Percentiles rank a stretch among this genome's conserved stretches.
These are phyloP conservation scores for Malus hybrid DNA, from an alignment of 331 rosid species.

Conservation along the genomic window DNA sequence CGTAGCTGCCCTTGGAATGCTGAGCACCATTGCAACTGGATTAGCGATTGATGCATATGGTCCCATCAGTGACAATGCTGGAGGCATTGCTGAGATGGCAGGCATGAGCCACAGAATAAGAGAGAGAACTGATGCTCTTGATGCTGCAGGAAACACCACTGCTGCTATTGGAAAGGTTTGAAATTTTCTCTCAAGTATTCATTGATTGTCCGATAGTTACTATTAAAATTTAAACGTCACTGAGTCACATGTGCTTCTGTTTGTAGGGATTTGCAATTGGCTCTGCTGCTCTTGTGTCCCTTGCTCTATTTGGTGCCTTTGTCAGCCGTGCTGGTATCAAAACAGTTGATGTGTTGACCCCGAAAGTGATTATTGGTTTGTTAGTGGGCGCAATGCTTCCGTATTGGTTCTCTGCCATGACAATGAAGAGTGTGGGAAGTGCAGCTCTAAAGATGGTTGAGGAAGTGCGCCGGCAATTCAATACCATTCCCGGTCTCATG, in stretches of 20 bases:
- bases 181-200: neutral
- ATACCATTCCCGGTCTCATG: slow-evolving; percentile 84
- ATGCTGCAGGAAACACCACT: slow-evolving; percentile 97
- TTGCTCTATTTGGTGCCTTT: slow-evolving; percentile 93
- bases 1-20: slow-evolving; percentile 95
- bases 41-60: slow-evolving; percentile 98
- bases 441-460: slow-evolving; percentile 98
- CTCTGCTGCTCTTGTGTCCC: slow-evolving; percentile 92
- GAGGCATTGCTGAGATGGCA: slow-evolving; percentile 99
- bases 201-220: neutral
- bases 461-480: slow-evolving; percentile 91
- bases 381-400: slow-evolving; percentile 97
- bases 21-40: slow-evolving; percentile 93
- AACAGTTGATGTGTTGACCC: slow-evolving; percentile 75
- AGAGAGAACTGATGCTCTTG: slow-evolving; percentile 97
- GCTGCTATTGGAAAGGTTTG: slow-evolving; percentile 98
- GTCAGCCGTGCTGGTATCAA: slow-evolving; percentile 80
- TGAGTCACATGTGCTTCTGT: slow-evolving; percentile 1
- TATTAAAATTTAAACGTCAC: neutral
- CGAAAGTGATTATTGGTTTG: slow-evolving; percentile 85
- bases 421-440: slow-evolving; percentile 97
- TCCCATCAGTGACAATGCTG: slow-evolving; percentile 97
- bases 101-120: slow-evolving; percentile 95
- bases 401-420: slow-evolving; percentile 98
- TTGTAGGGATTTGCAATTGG: slow-evolving; percentile 89